Evolutionary conservation across 139 green algal genomes (phyloP).

Genomic region (Volvox africanus): DNA sequence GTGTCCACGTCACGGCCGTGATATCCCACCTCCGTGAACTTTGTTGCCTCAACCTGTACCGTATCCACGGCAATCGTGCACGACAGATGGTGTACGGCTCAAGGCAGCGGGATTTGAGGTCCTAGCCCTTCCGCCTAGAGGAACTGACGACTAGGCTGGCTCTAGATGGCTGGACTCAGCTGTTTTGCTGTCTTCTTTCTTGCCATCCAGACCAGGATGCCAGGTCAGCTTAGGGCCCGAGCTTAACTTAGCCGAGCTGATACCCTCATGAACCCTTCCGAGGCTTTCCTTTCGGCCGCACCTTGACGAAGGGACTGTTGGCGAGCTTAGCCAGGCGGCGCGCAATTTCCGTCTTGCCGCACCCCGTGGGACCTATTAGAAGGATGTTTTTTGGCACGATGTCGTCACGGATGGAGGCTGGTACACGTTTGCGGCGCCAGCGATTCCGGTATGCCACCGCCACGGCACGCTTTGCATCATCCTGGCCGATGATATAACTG

Average conservation of each 20-base stretch:
- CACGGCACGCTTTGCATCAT: conserved; percentile 93
- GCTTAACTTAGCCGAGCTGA: no score
- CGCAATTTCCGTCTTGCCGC: conserved; percentile 97
- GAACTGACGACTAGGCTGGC: no score
- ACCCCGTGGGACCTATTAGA: conserved; percentile 83
- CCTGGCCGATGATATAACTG: conserved; percentile 51
- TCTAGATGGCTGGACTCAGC: no score
- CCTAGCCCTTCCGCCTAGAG: no score
- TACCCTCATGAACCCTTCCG: no score
- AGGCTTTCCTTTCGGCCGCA: background rate
- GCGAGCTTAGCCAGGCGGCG: conserved; percentile 91
- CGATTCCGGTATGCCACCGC: conserved; percentile 95
- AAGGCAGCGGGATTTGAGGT: no score
- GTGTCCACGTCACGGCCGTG: conserved; percentile 95
- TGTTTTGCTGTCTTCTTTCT: no score
- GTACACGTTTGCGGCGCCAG: conserved; percentile 85
- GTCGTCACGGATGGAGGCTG: conserved; percentile 75
- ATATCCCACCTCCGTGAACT: conserved; percentile 99
- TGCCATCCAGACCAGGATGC: no score
- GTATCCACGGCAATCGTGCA: background rate
- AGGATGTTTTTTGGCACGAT: conserved; percentile 95
- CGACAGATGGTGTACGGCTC: no score
- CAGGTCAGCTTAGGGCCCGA: no score
- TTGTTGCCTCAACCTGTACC: conserved; percentile 91
- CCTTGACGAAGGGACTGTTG: conserved; percentile 95